Conservation (phyloP, 257 asterid genomes). For the Nyctanthes arbortristis region DNA sequence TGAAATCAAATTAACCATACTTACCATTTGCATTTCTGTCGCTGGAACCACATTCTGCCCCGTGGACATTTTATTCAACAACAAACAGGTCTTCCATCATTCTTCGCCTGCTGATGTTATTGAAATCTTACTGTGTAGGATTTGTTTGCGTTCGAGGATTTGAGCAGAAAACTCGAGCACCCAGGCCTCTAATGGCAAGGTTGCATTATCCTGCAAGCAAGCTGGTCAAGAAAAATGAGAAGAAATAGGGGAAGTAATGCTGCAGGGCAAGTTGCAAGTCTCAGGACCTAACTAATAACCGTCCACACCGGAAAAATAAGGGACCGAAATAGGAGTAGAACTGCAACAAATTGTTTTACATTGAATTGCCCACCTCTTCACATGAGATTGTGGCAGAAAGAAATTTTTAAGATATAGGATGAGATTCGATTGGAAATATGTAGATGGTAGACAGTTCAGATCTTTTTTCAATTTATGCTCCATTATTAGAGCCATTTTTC, state of each 20-base stretch:
- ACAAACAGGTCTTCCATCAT: neutral
- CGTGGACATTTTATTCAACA: neutral
- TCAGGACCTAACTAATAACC: conserved; percentile 28
- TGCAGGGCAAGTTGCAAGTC: conserved; percentile 23
- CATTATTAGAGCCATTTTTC: conserved; percentile 44
- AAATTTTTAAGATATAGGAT: conserved; percentile 2
- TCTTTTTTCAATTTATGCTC: conserved; percentile 40
- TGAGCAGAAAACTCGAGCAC: conserved; percentile 33
- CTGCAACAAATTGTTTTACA: conserved; percentile 34
- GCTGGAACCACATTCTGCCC: neutral
- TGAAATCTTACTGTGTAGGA: conserved; percentile 36
- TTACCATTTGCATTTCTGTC: neutral
- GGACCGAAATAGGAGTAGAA: conserved; percentile 29
- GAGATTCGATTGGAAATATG: conserved; percentile 15
- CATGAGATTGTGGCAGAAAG: conserved; percentile 29
- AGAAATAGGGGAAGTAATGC: conserved; percentile 23
- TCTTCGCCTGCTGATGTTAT: conserved; percentile 3
- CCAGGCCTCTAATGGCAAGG: conserved; percentile 39
- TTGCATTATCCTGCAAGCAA: conserved; percentile 42
- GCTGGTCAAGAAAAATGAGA: conserved; percentile 23
- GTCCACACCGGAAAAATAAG: conserved; percentile 28
- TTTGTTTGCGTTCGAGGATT: conserved; percentile 52
- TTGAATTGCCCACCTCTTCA: conserved; percentile 33
- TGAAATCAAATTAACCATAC: conserved; percentile 6
- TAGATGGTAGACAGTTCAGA: conserved; percentile 21